These are phyloP conservation scores for Leccinum laetum DNA, from an alignment of 1,284 basidiomycete species.

Conservation along the genomic window DNA sequence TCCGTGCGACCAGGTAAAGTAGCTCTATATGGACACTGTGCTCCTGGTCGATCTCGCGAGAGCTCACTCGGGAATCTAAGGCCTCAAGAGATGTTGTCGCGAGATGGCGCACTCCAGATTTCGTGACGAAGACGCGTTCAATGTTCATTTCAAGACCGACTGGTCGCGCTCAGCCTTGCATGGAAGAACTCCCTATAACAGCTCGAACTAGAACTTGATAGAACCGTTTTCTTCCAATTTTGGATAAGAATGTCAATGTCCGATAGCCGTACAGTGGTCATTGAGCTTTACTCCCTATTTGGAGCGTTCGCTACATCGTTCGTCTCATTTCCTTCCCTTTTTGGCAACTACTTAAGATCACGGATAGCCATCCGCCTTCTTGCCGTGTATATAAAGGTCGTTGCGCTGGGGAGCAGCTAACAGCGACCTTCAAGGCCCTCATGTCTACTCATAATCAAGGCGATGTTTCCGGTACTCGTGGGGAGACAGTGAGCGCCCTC, in stretches of 20 bases:
- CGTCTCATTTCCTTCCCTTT: not conserved
- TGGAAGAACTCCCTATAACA: conserved; percentile 39
- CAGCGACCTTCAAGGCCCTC: too few species aligned
- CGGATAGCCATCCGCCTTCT: not conserved
- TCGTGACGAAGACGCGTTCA: conserved; percentile 53
- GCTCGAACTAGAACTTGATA: too few species aligned
- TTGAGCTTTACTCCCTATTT: not conserved
- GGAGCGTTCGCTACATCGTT: not conserved
- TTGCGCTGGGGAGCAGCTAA: too few species aligned
- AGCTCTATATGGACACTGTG: conserved; percentile 19
- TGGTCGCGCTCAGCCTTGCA: conserved; percentile 40
- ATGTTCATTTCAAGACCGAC: conserved; percentile 37
- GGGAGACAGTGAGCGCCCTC: not conserved
- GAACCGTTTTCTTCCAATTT: not conserved
- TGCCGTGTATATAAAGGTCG: not conserved
- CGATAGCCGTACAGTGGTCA: not conserved
- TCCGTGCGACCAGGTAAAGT: too few species aligned
- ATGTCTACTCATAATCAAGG: not conserved
- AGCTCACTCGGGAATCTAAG: conserved; percentile 28
- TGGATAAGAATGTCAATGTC: not conserved
- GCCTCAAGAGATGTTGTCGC: conserved; percentile 29
- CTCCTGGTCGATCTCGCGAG: conserved; percentile 49
- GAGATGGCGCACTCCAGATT: conserved; percentile 33
- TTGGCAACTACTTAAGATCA: not conserved
- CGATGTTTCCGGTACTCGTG: not conserved